Evolutionary conservation across 345 rosid genomes (phyloP), one percentile per base, ranked within the genome.

Genomic region (Lepidium aucheri): DNA sequence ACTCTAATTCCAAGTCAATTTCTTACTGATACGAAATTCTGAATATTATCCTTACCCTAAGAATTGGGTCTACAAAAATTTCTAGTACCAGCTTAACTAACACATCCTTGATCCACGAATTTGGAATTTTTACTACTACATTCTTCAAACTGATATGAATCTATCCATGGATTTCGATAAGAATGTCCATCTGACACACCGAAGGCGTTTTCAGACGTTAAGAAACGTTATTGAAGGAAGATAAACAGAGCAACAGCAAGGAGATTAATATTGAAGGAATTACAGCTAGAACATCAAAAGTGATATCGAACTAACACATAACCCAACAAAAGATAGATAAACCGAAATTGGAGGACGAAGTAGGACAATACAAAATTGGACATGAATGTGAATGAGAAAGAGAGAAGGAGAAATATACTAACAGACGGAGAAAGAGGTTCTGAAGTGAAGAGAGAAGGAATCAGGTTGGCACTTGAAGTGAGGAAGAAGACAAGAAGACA

Each of bases 401-500:
- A 52, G 33, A 34, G 44, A 54, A 41, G 65, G 33, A 26, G 39
- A 62, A 51, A 60, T 47, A 59, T 60, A 36, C 65, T 54, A 55
- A 74, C 78, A 59, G 65, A 60, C 72, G 60, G 75, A 59, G 39
- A 50, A 74, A 67, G 77, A 81, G 73, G 83, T 57, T 66, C 81
- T 79, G 82, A 86, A 81, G 30, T 85, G 88, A 69, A 85, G 60
- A 74, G 81, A 76, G 81, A 93, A 82, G 15, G 81, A 64, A 77
- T 80, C 93, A 9, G 95, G 95, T 15, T 81, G 95, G 74, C 97
- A 90, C 84, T 88, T 93, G 84, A 93, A 86, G 79, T 85, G 96
- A 5, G 92, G 97, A 60, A 93, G 78, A 26, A 93, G 80, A 80
- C 92, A 90, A 42, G 98, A 90, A 5, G 77, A 74, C 77, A 74